Evolutionary conservation across 2,329 filamentous ascomycete genomes (phyloP).

Genomic region (Phaeosphaeriaceae sp.): DNA sequence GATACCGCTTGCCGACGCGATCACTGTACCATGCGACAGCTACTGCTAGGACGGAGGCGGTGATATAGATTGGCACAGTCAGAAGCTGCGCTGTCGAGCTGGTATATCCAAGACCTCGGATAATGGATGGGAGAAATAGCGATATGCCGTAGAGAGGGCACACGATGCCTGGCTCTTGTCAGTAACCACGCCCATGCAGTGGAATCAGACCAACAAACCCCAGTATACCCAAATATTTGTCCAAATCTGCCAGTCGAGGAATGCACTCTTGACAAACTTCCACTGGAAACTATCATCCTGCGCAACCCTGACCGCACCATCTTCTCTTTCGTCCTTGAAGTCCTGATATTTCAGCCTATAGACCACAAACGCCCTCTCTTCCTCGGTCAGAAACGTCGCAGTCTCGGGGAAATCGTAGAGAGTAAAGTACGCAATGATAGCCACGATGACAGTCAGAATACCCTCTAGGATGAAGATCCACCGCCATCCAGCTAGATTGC

Average conservation of each 20-base stretch:
- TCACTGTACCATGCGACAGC: slow-evolving; percentile 41
- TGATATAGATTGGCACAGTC: slow-evolving; percentile 53
- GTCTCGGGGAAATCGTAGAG: slow-evolving; percentile 70
- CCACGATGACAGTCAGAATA: slow-evolving; percentile 45
- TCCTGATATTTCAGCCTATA: slow-evolving; percentile 62
- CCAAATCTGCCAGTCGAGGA: slow-evolving; percentile 58
- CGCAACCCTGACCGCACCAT: slow-evolving; percentile 71
- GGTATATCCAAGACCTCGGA: slow-evolving; percentile 49
- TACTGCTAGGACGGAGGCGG: slow-evolving; percentile 45
- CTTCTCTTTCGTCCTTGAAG: slow-evolving; percentile 56
- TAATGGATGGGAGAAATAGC: slow-evolving; percentile 57
- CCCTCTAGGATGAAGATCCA: slow-evolving; percentile 49
- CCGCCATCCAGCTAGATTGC: slow-evolving; percentile 45
- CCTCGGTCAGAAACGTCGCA: slow-evolving; percentile 62
- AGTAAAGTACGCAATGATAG: slow-evolving; percentile 55
- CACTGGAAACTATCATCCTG: slow-evolving; percentile 73
- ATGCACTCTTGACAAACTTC: slow-evolving; percentile 56
- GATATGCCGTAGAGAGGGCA: slow-evolving; percentile 49
- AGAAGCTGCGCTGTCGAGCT: slow-evolving; percentile 51
- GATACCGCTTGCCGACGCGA: slow-evolving; percentile 38
- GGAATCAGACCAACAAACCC: slow-evolving; percentile 54
- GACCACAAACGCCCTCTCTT: slow-evolving; percentile 64
- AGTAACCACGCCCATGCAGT: slow-evolving; percentile 2
- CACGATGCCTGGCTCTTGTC: slow-evolving; percentile 39
- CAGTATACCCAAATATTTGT: slow-evolving; percentile 67